Conservation (phyloP, 169 alveolate species). For the Cystoisospora suis region DNA sequence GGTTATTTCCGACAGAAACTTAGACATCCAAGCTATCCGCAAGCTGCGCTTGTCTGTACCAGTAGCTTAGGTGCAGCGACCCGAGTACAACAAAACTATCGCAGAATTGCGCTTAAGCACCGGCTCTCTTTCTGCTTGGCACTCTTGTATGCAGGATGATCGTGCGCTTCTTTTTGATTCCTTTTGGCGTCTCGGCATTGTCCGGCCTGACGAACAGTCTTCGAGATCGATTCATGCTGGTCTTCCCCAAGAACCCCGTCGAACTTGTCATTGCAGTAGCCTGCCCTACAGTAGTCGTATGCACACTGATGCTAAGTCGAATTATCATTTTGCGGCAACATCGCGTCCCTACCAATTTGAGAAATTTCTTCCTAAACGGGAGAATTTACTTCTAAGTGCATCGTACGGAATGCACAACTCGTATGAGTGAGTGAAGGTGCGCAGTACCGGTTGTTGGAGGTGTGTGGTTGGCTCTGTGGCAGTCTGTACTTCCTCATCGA, state of each 20-base stretch:
- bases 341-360: constrained; percentile 44
- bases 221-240: constrained; percentile 59
- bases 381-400: constrained; percentile 35
- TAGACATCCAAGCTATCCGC: too few species aligned
- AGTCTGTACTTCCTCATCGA: too few species aligned
- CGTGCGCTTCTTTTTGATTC: constrained; percentile 66
- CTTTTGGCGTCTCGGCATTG: constrained; percentile 67
- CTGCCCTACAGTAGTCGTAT: constrained; percentile 60
- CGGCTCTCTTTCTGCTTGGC: too few species aligned
- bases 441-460: too few species aligned
- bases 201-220: constrained; percentile 55
- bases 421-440: too few species aligned
- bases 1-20: too few species aligned
- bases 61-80: too few species aligned
- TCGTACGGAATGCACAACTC: too few species aligned
- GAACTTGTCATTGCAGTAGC: constrained; percentile 52
- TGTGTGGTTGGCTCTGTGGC: too few species aligned
- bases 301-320: constrained; percentile 46
- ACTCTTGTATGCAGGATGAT: constrained; percentile 57
- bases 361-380: constrained; percentile 49
- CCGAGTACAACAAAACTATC: too few species aligned
- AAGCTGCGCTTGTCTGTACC: too few species aligned
- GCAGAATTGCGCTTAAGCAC: too few species aligned
- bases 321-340: constrained; percentile 9
- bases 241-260: constrained; percentile 59